These are phyloP conservation scores for Cryphonectria carpinicola DNA, from an alignment of 2,329 filamentous ascomycete species.

Conservation along the genomic window DNA sequence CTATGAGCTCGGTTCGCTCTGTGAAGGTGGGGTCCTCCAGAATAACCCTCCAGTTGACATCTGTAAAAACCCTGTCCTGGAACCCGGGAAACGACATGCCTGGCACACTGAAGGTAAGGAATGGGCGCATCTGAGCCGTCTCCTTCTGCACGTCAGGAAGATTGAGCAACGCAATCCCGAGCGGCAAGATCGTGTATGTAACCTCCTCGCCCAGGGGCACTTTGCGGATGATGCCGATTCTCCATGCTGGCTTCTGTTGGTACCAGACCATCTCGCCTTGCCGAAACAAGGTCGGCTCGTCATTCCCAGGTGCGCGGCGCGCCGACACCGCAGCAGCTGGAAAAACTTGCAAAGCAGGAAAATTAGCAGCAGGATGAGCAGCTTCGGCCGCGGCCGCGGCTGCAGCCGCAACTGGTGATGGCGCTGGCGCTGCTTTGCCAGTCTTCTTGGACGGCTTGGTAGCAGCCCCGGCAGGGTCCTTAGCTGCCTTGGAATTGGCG, in stretches of 20 bases:
- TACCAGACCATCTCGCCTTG: constrained; percentile 43
- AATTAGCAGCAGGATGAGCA: background rate
- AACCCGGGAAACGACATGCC: constrained; percentile 33
- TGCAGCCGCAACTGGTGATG: background rate
- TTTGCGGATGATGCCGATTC: constrained; percentile 39
- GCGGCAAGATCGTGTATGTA: constrained; percentile 37
- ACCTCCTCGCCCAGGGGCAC: constrained; percentile 26
- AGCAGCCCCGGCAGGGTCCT: constrained; percentile 13
- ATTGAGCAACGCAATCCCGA: constrained; percentile 36
- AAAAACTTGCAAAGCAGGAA: constrained; percentile 4
- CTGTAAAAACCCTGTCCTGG: constrained; percentile 34
- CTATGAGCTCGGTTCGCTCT: constrained; percentile 32
- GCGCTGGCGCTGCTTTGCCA: background rate
- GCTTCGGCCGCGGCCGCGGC: background rate
- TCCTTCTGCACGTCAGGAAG: constrained; percentile 33
- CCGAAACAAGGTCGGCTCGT: constrained; percentile 35
- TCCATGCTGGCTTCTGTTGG: constrained; percentile 39
- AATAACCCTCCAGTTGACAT: constrained; percentile 38
- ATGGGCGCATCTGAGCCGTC: constrained; percentile 40
- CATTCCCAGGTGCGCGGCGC: constrained; percentile 17
- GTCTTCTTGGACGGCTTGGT: constrained; percentile 17
- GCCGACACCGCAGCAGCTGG: constrained; percentile 6
- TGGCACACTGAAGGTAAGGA: constrained; percentile 44
- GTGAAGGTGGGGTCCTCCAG: constrained; percentile 29
- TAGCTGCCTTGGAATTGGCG: constrained; percentile 14